These are phyloP conservation scores for Salix brachista DNA, from an alignment of 345 rosid species.

Conservation along the genomic window DNA sequence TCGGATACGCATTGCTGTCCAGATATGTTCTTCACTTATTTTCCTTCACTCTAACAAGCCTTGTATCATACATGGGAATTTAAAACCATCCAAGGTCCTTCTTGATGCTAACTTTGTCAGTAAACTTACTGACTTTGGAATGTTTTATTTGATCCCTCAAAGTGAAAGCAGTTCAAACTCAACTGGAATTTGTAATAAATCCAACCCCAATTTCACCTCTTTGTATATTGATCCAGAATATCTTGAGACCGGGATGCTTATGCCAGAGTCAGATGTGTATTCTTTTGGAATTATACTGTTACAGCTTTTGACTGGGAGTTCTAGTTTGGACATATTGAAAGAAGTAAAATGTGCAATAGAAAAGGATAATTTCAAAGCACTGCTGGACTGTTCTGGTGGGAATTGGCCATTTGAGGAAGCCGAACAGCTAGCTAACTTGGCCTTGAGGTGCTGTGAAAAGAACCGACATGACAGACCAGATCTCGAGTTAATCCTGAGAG, in stretches of 20 bases:
- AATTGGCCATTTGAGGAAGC: conserved; percentile 67
- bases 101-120: conserved; percentile 61
- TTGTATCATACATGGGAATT: conserved; percentile 69
- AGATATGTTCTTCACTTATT: conserved; percentile 74
- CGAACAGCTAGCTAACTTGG: conserved; percentile 51
- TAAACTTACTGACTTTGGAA: conserved; percentile 69
- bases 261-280: conserved; percentile 64
- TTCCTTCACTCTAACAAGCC: conserved; percentile 84
- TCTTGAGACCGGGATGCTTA: conserved; percentile 41
- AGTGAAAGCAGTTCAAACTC: conserved; percentile 12
- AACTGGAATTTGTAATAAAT: neutral
- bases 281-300: conserved; percentile 74
- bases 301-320: conserved; percentile 69
- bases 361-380: conserved; percentile 44
- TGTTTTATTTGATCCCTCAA: conserved; percentile 44
- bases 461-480: conserved; percentile 47
- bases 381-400: conserved; percentile 71
- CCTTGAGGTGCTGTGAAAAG: conserved; percentile 63
- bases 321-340: conserved; percentile 42
- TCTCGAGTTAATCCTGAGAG: conserved; percentile 44
- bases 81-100: conserved; percentile 79
- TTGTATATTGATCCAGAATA: conserved; percentile 54
- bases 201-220: conserved; percentile 16
- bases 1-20: conserved; percentile 58
- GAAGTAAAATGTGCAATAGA: conserved; percentile 65